These are phyloP conservation scores for Gamsiella multidivaricata DNA, from an alignment of 192 early-diverging fungal genomes.

Conservation along the genomic window DNA sequence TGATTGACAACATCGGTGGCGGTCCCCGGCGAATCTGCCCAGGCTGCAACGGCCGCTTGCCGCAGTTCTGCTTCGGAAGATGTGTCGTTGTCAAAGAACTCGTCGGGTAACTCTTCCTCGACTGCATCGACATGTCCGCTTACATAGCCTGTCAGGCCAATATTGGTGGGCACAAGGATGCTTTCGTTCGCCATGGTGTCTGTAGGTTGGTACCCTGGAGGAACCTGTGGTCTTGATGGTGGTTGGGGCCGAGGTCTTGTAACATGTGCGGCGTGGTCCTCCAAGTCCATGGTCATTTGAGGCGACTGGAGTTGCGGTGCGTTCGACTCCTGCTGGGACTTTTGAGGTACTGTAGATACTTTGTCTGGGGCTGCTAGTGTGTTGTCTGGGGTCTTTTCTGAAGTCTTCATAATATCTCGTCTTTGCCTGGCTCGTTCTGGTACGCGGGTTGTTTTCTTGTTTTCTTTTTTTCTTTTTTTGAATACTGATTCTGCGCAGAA, in stretches of 20 bases:
- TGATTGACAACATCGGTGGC: slow-evolving; percentile 27
- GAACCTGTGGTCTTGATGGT: neutral
- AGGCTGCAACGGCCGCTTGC: slow-evolving; percentile 1
- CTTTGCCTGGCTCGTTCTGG: too few relatives aligned
- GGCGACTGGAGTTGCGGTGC: slow-evolving; percentile 9
- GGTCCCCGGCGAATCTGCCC: slow-evolving; percentile 26
- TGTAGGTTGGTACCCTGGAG: slow-evolving; percentile 4
- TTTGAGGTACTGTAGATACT: slow-evolving; percentile 7
- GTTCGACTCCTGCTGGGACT: slow-evolving; percentile 1
- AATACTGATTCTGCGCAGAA: too few relatives aligned
- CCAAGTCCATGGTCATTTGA: slow-evolving; percentile 28
- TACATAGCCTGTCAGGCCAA: neutral
- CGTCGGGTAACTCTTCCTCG: slow-evolving; percentile 3
- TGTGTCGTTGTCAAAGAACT: slow-evolving; percentile 19
- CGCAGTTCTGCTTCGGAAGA: slow-evolving; percentile 15
- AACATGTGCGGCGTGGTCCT: neutral
- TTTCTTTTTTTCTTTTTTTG: too few relatives aligned
- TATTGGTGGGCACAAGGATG: neutral
- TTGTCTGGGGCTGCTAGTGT: slow-evolving; percentile 23
- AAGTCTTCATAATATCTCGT: slow-evolving; percentile 8
- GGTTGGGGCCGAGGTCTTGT: neutral
- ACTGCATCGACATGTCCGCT: neutral
- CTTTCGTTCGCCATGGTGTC: neutral
- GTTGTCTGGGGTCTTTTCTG: slow-evolving; percentile 2
- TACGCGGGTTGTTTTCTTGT: too few relatives aligned